Evolutionary conservation across 2,329 filamentous ascomycete genomes (phyloP).

Genomic region (Arthrobotrys iridis): DNA sequence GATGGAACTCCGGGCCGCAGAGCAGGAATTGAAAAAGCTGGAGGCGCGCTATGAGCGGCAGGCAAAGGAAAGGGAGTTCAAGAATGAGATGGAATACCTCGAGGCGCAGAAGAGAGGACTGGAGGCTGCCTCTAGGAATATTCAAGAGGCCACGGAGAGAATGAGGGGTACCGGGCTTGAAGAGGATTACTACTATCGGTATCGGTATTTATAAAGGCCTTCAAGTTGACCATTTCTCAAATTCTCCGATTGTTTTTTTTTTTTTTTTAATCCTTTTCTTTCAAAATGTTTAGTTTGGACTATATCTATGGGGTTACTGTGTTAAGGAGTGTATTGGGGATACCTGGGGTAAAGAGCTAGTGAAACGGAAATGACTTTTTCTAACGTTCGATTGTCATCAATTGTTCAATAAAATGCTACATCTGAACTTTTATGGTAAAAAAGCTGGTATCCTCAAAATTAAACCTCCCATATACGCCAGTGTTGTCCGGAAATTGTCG

Average conservation of each 20-base stretch:
- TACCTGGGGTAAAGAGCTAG: slow-evolving; percentile 22
- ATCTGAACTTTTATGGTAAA: slow-evolving; percentile 23
- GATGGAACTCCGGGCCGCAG: slow-evolving; percentile 12
- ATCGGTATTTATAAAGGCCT: slow-evolving; percentile 22
- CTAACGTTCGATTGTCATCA: not conserved
- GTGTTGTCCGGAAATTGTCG: slow-evolving; percentile 5
- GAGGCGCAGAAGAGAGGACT: slow-evolving; percentile 17
- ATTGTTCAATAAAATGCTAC: not conserved
- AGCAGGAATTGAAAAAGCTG: slow-evolving; percentile 30
- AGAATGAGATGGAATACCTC: slow-evolving; percentile 29
- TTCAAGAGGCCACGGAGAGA: slow-evolving; percentile 7
- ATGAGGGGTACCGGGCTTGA: slow-evolving; percentile 23
- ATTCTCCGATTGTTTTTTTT: too few species aligned
- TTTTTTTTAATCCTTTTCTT: not conserved
- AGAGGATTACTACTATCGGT: slow-evolving; percentile 14
- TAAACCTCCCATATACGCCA: slow-evolving; percentile 30
- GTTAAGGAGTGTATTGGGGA: slow-evolving; percentile 14
- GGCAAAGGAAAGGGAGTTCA: slow-evolving; percentile 14
- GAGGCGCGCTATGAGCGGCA: slow-evolving; percentile 2
- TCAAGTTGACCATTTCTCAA: too few species aligned
- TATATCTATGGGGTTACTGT: not conserved
- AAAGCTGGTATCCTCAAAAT: slow-evolving; percentile 15
- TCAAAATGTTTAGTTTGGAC: not conserved
- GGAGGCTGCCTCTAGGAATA: slow-evolving; percentile 13
- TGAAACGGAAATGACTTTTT: not conserved